Evolutionary conservation across 1,284 basidiomycete genomes (phyloP).

Genomic region (Baeospora myosura): DNA sequence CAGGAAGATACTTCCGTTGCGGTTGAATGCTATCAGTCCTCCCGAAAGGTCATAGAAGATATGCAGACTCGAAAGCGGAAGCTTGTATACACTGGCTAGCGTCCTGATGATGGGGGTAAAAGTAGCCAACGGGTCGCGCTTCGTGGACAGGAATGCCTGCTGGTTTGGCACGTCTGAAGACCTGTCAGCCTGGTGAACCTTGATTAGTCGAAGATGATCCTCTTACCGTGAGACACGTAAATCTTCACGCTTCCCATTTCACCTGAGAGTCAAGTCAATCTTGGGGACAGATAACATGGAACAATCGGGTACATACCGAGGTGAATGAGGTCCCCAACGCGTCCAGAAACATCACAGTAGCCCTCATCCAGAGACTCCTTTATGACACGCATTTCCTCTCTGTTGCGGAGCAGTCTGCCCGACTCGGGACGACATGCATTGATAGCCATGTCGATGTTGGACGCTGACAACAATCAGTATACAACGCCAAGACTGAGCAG

Average conservation of each 20-base stretch:
- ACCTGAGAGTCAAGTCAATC: conserved; percentile 28
- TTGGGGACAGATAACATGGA: neutral
- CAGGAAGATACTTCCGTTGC: conserved; percentile 83
- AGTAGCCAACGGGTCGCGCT: conserved; percentile 52
- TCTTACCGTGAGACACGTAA: conserved; percentile 61
- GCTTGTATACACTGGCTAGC: conserved; percentile 52
- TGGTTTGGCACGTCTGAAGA: conserved; percentile 46
- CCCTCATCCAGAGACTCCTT: conserved; percentile 72
- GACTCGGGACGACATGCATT: conserved; percentile 70
- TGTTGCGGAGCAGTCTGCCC: conserved; percentile 52
- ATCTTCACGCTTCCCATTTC: conserved; percentile 60
- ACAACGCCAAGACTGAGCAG: neutral
- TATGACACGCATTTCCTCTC: conserved; percentile 63
- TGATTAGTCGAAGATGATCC: neutral
- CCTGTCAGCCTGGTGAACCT: conserved; percentile 3
- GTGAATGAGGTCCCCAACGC: conserved; percentile 52
- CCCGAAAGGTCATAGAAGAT: conserved; percentile 83
- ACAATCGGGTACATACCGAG: conserved; percentile 38
- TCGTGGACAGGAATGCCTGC: conserved; percentile 40
- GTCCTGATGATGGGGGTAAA: conserved; percentile 61
- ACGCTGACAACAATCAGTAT: conserved; percentile 30
- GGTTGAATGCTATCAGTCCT: conserved; percentile 89
- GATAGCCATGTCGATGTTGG: conserved; percentile 72
- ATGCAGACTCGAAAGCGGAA: conserved; percentile 69
- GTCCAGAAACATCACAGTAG: conserved; percentile 78